phyloP scores from a whole-genome alignment of 2,329 filamentous ascomycete genomes.

The Diaporthe vexans region DNA sequence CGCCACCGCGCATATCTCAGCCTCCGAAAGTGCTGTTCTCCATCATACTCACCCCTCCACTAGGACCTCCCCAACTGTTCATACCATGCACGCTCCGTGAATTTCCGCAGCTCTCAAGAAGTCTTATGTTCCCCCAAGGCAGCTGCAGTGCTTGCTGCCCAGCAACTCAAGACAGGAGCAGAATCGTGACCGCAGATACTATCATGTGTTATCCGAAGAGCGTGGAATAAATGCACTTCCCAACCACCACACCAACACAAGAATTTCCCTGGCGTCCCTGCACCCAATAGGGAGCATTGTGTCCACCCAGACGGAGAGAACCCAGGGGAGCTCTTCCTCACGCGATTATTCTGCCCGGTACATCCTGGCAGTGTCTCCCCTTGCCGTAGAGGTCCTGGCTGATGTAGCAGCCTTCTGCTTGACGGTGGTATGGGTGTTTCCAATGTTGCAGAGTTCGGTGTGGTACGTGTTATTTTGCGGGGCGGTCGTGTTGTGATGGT shows the following conservation, averaged over 20 bases:
- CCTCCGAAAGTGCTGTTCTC: background rate
- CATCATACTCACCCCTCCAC: too few species aligned
- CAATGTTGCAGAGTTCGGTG: background rate
- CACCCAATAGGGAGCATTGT: constrained; percentile 8
- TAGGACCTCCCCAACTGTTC: too few species aligned
- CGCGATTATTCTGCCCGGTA: too few species aligned
- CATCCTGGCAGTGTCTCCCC: background rate
- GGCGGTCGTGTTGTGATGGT: background rate
- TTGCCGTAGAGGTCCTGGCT: background rate
- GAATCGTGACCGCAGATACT: background rate
- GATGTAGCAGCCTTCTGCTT: background rate
- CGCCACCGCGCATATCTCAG: background rate
- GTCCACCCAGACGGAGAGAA: too few species aligned
- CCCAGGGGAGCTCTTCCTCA: too few species aligned
- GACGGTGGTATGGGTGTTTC: background rate
- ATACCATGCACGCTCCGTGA: background rate
- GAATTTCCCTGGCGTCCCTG: background rate
- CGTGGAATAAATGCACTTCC: background rate
- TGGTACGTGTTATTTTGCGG: background rate
- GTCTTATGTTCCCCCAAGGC: background rate
- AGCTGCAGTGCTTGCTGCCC: background rate
- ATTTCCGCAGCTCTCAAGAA: background rate
- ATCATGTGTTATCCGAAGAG: background rate
- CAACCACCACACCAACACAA: background rate
- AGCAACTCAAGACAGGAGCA: background rate